Percentiles rank a stretch among this genome's conserved stretches.
phyloP scores from a whole-genome alignment of 179 eudicot genomes.

The Pouteria campechiana region DNA sequence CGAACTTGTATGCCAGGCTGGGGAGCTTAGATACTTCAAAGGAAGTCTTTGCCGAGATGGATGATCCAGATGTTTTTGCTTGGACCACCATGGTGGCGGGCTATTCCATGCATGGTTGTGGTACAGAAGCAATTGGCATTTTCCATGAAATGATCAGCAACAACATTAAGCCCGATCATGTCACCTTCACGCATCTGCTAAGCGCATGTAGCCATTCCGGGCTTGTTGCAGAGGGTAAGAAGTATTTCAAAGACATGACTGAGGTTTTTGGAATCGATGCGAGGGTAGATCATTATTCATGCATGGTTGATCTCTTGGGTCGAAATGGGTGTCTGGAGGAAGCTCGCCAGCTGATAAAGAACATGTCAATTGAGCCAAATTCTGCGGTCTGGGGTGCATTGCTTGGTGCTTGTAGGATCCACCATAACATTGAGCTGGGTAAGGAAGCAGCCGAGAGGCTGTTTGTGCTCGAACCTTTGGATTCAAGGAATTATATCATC shows the following conservation, averaged over 20 bases:
- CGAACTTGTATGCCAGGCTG: conserved; percentile 22
- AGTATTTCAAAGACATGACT: conserved; percentile 22
- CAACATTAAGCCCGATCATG: conserved; percentile 23
- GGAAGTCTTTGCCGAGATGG: conserved; percentile 19
- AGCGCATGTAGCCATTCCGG: conserved; percentile 42
- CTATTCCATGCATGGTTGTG: conserved; percentile 34
- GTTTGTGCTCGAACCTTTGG: conserved; percentile 19
- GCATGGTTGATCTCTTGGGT: conserved; percentile 40
- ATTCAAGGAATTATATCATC: conserved; percentile 24
- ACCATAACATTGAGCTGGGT: conserved; percentile 26
- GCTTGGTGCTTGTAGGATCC: conserved; percentile 34
- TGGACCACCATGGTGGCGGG: conserved; percentile 41
- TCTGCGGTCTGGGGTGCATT: conserved; percentile 43
- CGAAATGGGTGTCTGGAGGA: conserved; percentile 26
- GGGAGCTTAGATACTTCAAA: conserved; percentile 18
- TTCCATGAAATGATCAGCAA: conserved; percentile 18
- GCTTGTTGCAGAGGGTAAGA: conserved; percentile 25
- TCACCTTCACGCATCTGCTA: conserved; percentile 34
- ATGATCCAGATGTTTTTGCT: conserved; percentile 23
- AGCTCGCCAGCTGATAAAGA: conserved; percentile 19
- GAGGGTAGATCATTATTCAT: conserved; percentile 34
- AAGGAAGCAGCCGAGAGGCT: conserved; percentile 25
- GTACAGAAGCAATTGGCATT: conserved; percentile 17
- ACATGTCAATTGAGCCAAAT: conserved; percentile 39
- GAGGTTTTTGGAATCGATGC: conserved; percentile 22